A percentile compares a stretch with the other conserved stretches of the same genome.
These are phyloP conservation scores for Scytalidium sp. DNA, from an alignment of 2,329 filamentous ascomycete species.

Conservation along the genomic window DNA sequence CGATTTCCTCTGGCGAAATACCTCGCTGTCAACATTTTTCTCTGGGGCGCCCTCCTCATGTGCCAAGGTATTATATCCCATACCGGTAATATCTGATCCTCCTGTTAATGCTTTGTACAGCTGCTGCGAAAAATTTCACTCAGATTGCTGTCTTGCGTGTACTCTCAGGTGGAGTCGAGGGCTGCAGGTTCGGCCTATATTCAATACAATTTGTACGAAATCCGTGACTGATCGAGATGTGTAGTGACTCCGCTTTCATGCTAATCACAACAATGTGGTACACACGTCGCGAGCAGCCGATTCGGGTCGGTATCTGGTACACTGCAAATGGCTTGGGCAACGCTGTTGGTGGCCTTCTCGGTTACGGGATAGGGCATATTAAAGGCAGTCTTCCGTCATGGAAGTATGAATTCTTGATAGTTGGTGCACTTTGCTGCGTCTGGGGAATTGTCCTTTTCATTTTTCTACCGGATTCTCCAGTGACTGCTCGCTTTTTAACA, in stretches of 20 bases:
- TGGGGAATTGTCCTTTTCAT: conserved; percentile 19
- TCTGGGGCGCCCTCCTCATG: conserved; percentile 47
- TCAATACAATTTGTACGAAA: background rate
- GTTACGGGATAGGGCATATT: conserved; percentile 60
- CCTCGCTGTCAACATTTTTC: conserved; percentile 49
- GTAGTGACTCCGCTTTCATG: conserved; percentile 46
- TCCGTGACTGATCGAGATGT: background rate
- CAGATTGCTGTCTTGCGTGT: conserved; percentile 48
- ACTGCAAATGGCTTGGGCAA: conserved; percentile 58
- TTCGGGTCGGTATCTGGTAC: conserved; percentile 56
- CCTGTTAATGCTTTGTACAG: conserved; percentile 15
- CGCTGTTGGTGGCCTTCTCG: conserved; percentile 55
- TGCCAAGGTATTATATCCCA: conserved; percentile 32
- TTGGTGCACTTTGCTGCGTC: conserved; percentile 29
- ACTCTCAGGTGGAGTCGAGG: conserved; percentile 52
- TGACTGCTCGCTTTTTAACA: conserved; percentile 43
- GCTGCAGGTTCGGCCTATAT: conserved; percentile 43
- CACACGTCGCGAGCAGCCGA: conserved; percentile 58
- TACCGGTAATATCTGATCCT: background rate
- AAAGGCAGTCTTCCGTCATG: conserved; percentile 54
- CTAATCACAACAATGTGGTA: conserved; percentile 66
- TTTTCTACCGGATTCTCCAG: conserved; percentile 12
- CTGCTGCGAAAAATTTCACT: conserved; percentile 46
- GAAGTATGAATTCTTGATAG: conserved; percentile 67
- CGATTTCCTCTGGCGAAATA: conserved; percentile 51